phyloP scores from a whole-genome alignment of 1,284 basidiomycete species.

The Pseudozyma sp. region DNA sequence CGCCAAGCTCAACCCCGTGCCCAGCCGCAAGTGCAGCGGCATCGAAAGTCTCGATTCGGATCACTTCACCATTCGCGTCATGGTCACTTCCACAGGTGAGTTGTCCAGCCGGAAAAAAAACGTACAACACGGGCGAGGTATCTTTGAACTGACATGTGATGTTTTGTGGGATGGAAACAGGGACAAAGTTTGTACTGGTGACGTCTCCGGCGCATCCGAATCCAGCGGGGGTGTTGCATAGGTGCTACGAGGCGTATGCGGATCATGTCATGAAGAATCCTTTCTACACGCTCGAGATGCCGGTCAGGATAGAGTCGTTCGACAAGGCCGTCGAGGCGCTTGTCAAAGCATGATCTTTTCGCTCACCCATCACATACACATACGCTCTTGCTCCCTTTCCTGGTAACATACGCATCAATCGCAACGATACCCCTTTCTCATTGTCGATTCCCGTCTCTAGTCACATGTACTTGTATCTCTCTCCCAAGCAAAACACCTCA shows the following conservation, averaged over 20 bases:
- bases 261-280: slow-evolving; percentile 99
- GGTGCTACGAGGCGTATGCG: slow-evolving; percentile 88
- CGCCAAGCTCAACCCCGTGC: slow-evolving; percentile 84
- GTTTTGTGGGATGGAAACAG: slow-evolving; percentile 71
- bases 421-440: slow-evolving; percentile 4
- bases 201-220: slow-evolving; percentile 81
- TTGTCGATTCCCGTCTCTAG: neutral
- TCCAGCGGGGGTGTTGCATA: slow-evolving; percentile 72
- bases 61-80: slow-evolving; percentile 87
- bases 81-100: slow-evolving; percentile 91
- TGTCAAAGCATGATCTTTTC: slow-evolving; percentile 28
- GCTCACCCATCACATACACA: neutral
- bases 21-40: slow-evolving; percentile 74
- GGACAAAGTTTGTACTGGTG: slow-evolving; percentile 95
- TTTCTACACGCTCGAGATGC: slow-evolving; percentile 99
- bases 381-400: neutral
- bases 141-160: neutral
- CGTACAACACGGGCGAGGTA: neutral
- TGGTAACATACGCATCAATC: too few species aligned
- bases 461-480: slow-evolving; percentile 22
- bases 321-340: slow-evolving; percentile 73
- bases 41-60: slow-evolving; percentile 94
- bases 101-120: neutral
- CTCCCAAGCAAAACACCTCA: neutral
- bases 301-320: slow-evolving; percentile 90